Base-by-base conservation (phyloP, 768 basidiomycete genomes). In the Tulasnella sp. region DNA sequence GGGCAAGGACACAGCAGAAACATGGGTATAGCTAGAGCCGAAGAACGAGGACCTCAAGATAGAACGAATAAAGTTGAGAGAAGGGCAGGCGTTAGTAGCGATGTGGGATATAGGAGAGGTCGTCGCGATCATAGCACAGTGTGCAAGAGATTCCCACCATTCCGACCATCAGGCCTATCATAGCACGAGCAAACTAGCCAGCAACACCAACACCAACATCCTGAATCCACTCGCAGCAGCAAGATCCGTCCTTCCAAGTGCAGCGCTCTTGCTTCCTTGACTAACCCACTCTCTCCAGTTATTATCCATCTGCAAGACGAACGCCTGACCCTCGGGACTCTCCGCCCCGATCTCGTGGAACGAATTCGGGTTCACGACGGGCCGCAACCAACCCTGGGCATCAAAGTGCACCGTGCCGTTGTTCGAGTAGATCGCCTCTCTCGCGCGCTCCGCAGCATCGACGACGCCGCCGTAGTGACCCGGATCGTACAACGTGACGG, bases 231-330 rank as follows among this genome's bases (percentile, higher is more conserved):
- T 27, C 39, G 27, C 62, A 34, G 58, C 42, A 31, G 24, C 44
- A 24, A 46, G n/a, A 34, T 34, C 56, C 48, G 18, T 18, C 40
- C 56, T 44, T 56, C 48, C 42, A 34, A 40, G n/a, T 40, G 52
- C 76, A 68, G 52, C 58, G 38, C 58, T 62, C 36, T 62, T 62
- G 39, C 56, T 62, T 38, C 76, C 76, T 58, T 46, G 39, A 24
- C n/a, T 77, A 1, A 40, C 75, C 82, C 84, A 84, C 62, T 83
- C 84, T 21, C 81, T 71, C 68, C 81, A 82, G 1, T 83, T 82
- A 19, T 85, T 82, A 16, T 85, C 76, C 78, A 86, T 81, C 38
- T 85, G 81, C 39, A 85, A 74, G 40, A 85, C 82, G 76, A 86
- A 86, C 2, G 82, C 80, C 80, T 86, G 83, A 7, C 81, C 83